Evolutionary conservation across 257 asterid species (phyloP).

Genomic region (Nicotiana otophora): DNA sequence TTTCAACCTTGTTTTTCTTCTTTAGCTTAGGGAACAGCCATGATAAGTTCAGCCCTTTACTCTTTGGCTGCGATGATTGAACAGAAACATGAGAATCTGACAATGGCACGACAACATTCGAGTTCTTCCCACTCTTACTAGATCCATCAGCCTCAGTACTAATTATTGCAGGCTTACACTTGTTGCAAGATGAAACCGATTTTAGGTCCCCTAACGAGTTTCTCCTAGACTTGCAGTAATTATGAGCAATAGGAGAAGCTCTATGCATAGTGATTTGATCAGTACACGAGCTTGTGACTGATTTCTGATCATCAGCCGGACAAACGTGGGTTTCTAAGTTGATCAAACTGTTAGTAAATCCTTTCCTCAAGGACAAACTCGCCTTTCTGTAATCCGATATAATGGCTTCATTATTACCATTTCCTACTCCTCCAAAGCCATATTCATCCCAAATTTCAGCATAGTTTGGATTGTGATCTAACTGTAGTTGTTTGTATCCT

Average conservation of each 20-base stretch:
- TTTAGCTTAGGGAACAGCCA: slow-evolving; percentile 74
- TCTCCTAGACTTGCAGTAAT: slow-evolving; percentile 42
- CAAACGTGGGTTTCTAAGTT: slow-evolving; percentile 33
- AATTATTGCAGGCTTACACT: slow-evolving; percentile 53
- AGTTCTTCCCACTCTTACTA: slow-evolving; percentile 37
- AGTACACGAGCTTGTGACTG: slow-evolving; percentile 35
- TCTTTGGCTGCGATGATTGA: slow-evolving; percentile 44
- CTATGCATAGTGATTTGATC: slow-evolving; percentile 20
- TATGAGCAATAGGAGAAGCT: slow-evolving; percentile 39
- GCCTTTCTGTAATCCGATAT: slow-evolving; percentile 45
- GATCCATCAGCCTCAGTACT: slow-evolving; percentile 40
- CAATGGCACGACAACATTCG: slow-evolving; percentile 56
- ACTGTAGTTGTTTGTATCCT: slow-evolving; percentile 47
- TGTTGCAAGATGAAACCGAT: slow-evolving; percentile 63
- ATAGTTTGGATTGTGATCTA: slow-evolving; percentile 44
- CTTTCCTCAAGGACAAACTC: slow-evolving; percentile 46
- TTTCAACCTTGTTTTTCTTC: slow-evolving; percentile 58
- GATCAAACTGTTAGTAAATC: slow-evolving; percentile 17
- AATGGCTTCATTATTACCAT: slow-evolving; percentile 31
- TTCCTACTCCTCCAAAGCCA: slow-evolving; percentile 24
- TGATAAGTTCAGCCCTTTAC: slow-evolving; percentile 48
- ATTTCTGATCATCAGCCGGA: slow-evolving; percentile 44
- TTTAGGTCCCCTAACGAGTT: slow-evolving; percentile 60
- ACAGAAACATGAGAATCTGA: slow-evolving; percentile 68
- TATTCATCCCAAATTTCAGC: slow-evolving; percentile 55